phyloP scores from a whole-genome alignment of 441 rosid genomes.

The Arabidopsis lyrata region DNA sequence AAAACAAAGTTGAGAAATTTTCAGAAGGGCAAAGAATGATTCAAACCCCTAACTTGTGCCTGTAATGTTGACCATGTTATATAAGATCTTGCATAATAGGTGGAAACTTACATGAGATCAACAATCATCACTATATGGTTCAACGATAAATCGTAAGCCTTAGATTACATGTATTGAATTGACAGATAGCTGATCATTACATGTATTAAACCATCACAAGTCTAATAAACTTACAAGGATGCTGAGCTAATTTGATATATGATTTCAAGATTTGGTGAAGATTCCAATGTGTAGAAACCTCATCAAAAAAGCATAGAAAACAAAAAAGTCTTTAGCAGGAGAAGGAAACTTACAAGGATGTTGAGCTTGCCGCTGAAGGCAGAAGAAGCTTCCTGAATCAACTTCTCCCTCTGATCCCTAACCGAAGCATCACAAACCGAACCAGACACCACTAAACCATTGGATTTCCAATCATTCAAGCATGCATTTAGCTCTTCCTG shows the following conservation, averaged over 20 bases:
- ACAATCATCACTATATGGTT: slow-evolving; percentile 9
- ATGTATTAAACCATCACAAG: slow-evolving; percentile 12
- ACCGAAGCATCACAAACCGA: slow-evolving; percentile 65
- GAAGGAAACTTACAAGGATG: slow-evolving; percentile 57
- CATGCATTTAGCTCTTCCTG: slow-evolving; percentile 56
- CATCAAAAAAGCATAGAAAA: not conserved
- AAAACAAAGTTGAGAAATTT: not conserved
- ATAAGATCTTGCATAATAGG: not conserved
- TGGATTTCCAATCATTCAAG: slow-evolving; percentile 56
- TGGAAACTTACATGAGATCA: slow-evolving; percentile 1
- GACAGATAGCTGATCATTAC: not conserved
- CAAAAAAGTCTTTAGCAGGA: not conserved
- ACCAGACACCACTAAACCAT: slow-evolving; percentile 63
- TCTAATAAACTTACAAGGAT: slow-evolving; percentile 46
- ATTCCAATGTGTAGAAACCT: not conserved
- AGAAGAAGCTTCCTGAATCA: slow-evolving; percentile 54
- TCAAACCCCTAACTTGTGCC: not conserved
- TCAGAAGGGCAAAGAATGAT: not conserved
- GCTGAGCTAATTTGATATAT: slow-evolving; percentile 41
- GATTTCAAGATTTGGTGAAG: not conserved
- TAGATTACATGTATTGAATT: not conserved
- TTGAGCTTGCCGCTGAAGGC: slow-evolving; percentile 61
- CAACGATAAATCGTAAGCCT: not conserved
- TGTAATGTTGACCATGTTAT: not conserved
- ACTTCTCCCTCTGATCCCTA: slow-evolving; percentile 53